Evolutionary conservation across 1,139 yeast genomes (phyloP), one percentile per base, ranked within the genome.

Genomic region (Chernovozyma aurita): DNA sequence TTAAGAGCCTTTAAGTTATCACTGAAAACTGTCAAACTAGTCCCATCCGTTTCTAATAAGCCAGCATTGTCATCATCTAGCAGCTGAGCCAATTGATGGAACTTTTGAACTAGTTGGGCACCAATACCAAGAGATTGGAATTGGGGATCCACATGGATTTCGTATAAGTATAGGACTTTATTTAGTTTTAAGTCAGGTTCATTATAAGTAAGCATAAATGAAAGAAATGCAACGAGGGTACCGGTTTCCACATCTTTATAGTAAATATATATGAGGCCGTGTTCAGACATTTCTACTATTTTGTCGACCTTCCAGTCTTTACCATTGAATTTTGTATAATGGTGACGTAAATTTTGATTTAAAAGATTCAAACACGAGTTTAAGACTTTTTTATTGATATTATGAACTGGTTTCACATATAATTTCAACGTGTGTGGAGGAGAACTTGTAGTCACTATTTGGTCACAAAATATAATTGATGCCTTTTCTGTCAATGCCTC

Each of bases 21-120:
- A 16, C 71, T 42, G 46, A 77, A 78, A 0, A 76, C 82, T 1
- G 82, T 76, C 30, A 78, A 52, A 14, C 68, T 58, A 1, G 71
- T 61, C 1, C 65, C 73, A 4, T 44, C 43, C 11, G 59, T 44
- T 6, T 35, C 34, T 32, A 52, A 46, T 28, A 41, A 36, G n/a
- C 21, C 16, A 18, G 26, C 13, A 15, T 31, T 25, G 8, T 25
- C 22, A 13, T 24, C 18, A 16, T 28, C 32, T 17, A 67, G 42
- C 11, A 30, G 12, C 2, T 20, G 21, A 1, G 64, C 50, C 9
- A 63, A 42, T 1, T 36, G 18, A 33, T 69, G 70, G 25, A 70
- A 57, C 3, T 42, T 30, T 1, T 34, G 37, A 33, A 76, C 52
- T 24, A 76, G 47, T 4, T 22, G 22, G 3, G 53, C 29, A 1